phyloP scores from a whole-genome alignment of 345 rosid species.

The Syzygium aromaticum region DNA sequence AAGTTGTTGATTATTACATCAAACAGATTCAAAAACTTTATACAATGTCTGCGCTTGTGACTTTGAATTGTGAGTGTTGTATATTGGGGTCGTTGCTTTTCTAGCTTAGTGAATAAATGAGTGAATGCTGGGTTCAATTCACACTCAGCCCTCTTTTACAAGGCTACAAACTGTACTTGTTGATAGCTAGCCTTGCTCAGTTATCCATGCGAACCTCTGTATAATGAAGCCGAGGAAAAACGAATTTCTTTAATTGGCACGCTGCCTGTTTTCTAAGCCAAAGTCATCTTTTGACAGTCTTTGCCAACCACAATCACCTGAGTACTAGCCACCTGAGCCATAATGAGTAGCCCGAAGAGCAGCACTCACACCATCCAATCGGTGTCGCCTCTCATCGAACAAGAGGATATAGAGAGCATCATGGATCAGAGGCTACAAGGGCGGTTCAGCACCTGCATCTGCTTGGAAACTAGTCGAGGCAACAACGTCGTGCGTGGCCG shows the following conservation, averaged over 20 bases:
- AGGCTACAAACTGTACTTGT: not conserved
- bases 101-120: too few species aligned
- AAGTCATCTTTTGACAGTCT: not conserved
- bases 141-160: too few species aligned
- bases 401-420: constrained; percentile 9
- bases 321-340: too few species aligned
- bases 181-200: not conserved
- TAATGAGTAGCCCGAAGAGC: not conserved
- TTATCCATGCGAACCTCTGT: not conserved
- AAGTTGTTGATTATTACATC: too few species aligned
- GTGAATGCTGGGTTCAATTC: too few species aligned
- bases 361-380: too few species aligned
- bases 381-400: not conserved
- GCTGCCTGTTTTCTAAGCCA: not conserved
- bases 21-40: too few species aligned
- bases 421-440: constrained; percentile 17
- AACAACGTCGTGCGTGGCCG: constrained; percentile 7
- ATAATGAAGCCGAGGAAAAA: not conserved
- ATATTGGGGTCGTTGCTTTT: not conserved
- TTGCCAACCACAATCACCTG: not conserved
- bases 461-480: constrained; percentile 18
- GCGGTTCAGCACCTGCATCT: constrained; percentile 1
- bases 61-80: not conserved
- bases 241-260: not conserved
- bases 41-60: not conserved